phyloP scores from a whole-genome alignment of 805 yeast species.

The Candida palmyrensis region DNA sequence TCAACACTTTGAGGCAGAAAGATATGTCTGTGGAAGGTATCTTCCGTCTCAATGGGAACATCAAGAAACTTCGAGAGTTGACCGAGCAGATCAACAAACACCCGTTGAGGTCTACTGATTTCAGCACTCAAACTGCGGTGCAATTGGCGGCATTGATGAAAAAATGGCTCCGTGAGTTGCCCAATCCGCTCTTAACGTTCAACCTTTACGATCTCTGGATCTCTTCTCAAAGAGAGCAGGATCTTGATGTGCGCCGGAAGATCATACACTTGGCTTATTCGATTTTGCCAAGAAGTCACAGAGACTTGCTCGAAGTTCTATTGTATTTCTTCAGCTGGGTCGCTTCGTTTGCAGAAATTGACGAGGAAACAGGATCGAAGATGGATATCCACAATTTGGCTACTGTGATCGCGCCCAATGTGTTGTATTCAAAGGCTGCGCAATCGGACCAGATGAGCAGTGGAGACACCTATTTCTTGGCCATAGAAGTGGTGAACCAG shows the following conservation, averaged over 20 bases:
- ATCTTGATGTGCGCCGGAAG: constrained; percentile 42
- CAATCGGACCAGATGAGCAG: constrained; percentile 13
- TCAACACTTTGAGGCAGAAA: constrained; percentile 77
- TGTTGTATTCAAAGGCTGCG: constrained; percentile 56
- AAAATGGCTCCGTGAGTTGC: constrained; percentile 86
- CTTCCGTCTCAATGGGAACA: constrained; percentile 94
- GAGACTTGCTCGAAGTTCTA: constrained; percentile 84
- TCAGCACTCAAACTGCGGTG: constrained; percentile 74
- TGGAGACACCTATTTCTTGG: constrained; percentile 77
- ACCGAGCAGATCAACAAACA: constrained; percentile 67
- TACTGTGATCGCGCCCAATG: constrained; percentile 92
- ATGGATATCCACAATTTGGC: constrained; percentile 96
- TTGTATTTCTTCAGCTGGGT: constrained; percentile 90
- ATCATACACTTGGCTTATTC: constrained; percentile 63
- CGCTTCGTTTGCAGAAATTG: constrained; percentile 89
- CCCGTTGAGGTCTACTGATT: constrained; percentile 68
- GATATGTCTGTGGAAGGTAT: constrained; percentile 96
- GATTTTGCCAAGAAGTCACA: constrained; percentile 71
- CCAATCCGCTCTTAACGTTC: constrained; percentile 82
- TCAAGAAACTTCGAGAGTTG: constrained; percentile 69
- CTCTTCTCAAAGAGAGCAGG: constrained; percentile 51
- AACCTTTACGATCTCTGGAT: constrained; percentile 77
- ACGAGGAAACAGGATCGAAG: constrained; percentile 80
- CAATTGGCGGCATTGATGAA: constrained; percentile 92
- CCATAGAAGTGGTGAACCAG: constrained; percentile 84